These are phyloP conservation scores for Globisporangium orthogonon DNA, from an alignment of 352 stramenopile species.

Conservation along the genomic window DNA sequence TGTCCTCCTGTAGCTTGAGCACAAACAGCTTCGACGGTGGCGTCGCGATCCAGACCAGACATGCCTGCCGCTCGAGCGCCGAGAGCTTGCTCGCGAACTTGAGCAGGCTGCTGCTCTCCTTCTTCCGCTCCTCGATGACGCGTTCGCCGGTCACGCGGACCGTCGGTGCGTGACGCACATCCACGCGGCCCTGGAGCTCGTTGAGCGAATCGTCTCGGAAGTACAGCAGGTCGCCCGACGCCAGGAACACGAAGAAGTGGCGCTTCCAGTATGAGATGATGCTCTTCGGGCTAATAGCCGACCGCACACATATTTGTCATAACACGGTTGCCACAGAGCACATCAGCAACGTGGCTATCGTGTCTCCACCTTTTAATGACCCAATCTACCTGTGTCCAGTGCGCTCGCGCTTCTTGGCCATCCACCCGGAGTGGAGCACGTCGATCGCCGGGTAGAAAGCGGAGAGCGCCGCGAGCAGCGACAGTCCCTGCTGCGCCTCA, in stretches of 20 bases:
- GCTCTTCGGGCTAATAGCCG: constrained; percentile 32
- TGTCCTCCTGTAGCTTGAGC: constrained; percentile 64
- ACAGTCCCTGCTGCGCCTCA: constrained; percentile 72
- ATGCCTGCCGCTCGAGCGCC: constrained; percentile 48
- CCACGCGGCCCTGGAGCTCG: constrained; percentile 66
- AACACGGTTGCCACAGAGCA: background rate
- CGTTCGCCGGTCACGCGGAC: constrained; percentile 72
- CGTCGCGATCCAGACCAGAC: constrained; percentile 77
- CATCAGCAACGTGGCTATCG: background rate
- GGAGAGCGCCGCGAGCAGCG: constrained; percentile 63
- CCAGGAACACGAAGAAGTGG: constrained; percentile 75
- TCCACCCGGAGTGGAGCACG: constrained; percentile 58
- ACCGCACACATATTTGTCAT: background rate
- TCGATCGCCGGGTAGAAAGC: constrained; percentile 73
- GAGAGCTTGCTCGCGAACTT: constrained; percentile 61
- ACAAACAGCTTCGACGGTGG: constrained; percentile 84
- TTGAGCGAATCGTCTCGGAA: constrained; percentile 69
- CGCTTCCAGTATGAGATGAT: constrained; percentile 86
- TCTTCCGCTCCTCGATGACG: constrained; percentile 70
- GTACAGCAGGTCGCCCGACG: constrained; percentile 68
- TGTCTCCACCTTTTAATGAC: background rate
- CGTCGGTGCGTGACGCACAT: constrained; percentile 71
- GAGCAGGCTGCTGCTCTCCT: constrained; percentile 48
- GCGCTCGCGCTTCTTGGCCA: constrained; percentile 70
- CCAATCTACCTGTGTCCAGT: constrained; percentile 42